Evolutionary conservation across 176 grass and related monocot species (phyloP), one percentile per base, ranked within the genome.

Genomic region (Musa beccarii): DNA sequence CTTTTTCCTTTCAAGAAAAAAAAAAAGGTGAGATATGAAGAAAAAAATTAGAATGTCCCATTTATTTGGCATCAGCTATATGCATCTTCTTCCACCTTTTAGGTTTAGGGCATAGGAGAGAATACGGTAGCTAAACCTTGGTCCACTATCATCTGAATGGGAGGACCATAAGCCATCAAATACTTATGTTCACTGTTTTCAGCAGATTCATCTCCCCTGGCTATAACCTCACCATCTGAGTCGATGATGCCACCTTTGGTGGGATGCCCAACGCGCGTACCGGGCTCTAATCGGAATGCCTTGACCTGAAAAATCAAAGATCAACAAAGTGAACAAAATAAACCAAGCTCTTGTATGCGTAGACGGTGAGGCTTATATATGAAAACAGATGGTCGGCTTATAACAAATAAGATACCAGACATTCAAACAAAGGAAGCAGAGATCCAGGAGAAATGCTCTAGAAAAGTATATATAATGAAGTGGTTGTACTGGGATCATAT

Each of bases 121-220:
- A 99, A 99, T 78, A 99, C 86, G 74, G 88, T 86, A 69, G 96
- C 96, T 78, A 99, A 69, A 7, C 90, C 95, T 49, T 83, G 84
- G 72, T 95, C 96, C 59, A 99, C 85, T 28, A 82, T 87, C 66
- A 99, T 85, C 11, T 93, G 82, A 80, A 99, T 79, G 49, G 86
- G 80, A 11, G 82, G 88, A 15, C 88, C 96, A 51, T 99, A 99
- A 20, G 82, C 61, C 96, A 99, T 99, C 8, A 88, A 83, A 73
- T 92, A 82, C 21, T 87, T 80, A 59, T 51, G 57, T 52, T 82
- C 54, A 8, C 79, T 54, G 26, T 51, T 73, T n/a, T 71, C 22
- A 68, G 19, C 34, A 10, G 76, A 61, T 17, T 16, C 49, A 76
- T 91, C 90, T 75, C 88, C 88, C 68, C 88, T 83, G 52, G 96